phyloP scores from a whole-genome alignment of 441 rosid genomes.

The Eruca vesicaria region DNA sequence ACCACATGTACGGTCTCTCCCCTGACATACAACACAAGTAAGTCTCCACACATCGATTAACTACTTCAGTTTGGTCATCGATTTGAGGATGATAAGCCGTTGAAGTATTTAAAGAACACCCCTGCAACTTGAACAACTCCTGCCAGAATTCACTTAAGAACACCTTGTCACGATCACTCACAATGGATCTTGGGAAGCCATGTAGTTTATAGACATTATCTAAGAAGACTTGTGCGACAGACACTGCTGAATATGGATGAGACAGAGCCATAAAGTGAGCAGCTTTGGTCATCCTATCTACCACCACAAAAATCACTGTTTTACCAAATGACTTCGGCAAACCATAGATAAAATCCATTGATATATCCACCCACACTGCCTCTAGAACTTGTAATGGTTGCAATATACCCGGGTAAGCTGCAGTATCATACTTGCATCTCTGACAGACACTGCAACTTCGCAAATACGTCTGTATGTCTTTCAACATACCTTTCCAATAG shows the following conservation, averaged over 20 bases:
- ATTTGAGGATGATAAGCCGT: background rate
- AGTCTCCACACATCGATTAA: background rate
- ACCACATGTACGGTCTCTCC: background rate
- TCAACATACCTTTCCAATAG: too few relatives aligned
- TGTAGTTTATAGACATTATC: background rate
- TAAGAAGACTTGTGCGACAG: background rate
- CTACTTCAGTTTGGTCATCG: background rate
- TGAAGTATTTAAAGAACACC: background rate
- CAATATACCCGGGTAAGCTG: too few relatives aligned
- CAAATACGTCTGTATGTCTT: too few relatives aligned
- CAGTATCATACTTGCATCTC: too few relatives aligned
- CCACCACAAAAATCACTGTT: background rate
- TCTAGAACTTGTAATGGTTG: too few relatives aligned
- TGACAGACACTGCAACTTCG: too few relatives aligned
- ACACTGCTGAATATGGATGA: background rate
- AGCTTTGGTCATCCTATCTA: background rate
- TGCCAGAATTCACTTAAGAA: background rate
- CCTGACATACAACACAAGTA: background rate
- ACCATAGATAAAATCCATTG: too few relatives aligned
- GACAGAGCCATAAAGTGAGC: background rate
- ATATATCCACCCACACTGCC: too few relatives aligned
- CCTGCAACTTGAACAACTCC: background rate
- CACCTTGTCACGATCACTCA: background rate
- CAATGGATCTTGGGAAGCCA: background rate
- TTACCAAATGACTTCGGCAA: too few relatives aligned